phyloP scores from a whole-genome alignment of 441 rosid species.

The Pelargonium australe region DNA sequence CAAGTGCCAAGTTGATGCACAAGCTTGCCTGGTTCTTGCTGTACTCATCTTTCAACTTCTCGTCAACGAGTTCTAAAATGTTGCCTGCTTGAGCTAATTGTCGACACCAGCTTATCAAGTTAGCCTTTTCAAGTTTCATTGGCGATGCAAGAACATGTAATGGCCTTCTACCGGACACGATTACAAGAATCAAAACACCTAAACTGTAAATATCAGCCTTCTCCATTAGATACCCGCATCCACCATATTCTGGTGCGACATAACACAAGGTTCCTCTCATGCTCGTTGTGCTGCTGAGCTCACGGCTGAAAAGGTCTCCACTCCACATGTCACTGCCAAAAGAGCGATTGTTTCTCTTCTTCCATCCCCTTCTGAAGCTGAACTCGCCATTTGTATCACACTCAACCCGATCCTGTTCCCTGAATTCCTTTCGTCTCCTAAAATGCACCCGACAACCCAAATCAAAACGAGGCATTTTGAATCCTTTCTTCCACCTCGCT shows the following conservation, averaged over 20 bases:
- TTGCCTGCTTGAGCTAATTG: conserved; percentile 80
- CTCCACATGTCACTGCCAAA: conserved; percentile 74
- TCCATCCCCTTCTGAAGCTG: conserved; percentile 86
- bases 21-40: conserved; percentile 69
- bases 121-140: conserved; percentile 90
- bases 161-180: conserved; percentile 92
- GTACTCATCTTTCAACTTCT: conserved; percentile 60
- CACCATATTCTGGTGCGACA: conserved; percentile 86
- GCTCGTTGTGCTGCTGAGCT: conserved; percentile 96
- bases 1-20: conserved; percentile 75
- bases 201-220: conserved; percentile 92
- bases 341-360: conserved; percentile 45
- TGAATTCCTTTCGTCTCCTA: conserved; percentile 29
- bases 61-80: conserved; percentile 82
- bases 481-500: conserved; percentile 53
- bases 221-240: conserved; percentile 81
- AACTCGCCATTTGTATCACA: conserved; percentile 61
- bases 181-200: conserved; percentile 84
- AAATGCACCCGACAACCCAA: conserved; percentile 37
- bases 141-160: conserved; percentile 83
- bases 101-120: conserved; percentile 88
- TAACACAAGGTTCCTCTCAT: conserved; percentile 95
- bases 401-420: conserved; percentile 28
- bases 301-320: conserved; percentile 83
- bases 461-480: conserved; percentile 49